Conservation (phyloP, 805 yeast species). For the Pichia kluyveri region DNA sequence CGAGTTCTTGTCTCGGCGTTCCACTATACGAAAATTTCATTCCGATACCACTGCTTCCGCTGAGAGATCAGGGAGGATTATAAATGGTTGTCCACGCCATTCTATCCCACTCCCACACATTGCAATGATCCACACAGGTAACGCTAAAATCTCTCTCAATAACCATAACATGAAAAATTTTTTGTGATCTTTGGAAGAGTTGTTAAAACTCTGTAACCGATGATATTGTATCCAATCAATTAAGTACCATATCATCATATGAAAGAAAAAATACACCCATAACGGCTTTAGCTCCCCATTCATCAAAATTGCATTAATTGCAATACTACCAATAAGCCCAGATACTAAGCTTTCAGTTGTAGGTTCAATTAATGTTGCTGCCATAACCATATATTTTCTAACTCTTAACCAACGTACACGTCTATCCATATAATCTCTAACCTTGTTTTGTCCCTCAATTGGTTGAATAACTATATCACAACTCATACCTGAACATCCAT, state of each 20-base stretch:
- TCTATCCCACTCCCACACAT: constrained; percentile 69
- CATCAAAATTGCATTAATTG: constrained; percentile 37
- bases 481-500: constrained; percentile 66
- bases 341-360: constrained; percentile 69
- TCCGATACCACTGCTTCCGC: constrained; percentile 37
- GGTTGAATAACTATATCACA: constrained; percentile 80
- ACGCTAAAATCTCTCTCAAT: constrained; percentile 61
- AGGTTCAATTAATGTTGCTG: constrained; percentile 81
- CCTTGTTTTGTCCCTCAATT: constrained; percentile 30
- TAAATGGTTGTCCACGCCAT: constrained; percentile 73
- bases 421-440: constrained; percentile 53
- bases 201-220: not conserved
- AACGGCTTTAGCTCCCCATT: constrained; percentile 14
- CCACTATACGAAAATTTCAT: too few species aligned
- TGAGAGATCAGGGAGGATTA: constrained; percentile 61
- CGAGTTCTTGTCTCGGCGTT: too few species aligned
- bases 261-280: constrained; percentile 35
- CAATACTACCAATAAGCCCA: constrained; percentile 59
- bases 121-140: constrained; percentile 79
- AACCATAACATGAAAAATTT: constrained; percentile 39
- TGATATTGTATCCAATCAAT: constrained; percentile 56
- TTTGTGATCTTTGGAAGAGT: not conserved
- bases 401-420: constrained; percentile 82
- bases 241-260: constrained; percentile 52
- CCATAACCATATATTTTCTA: constrained; percentile 76